A percentile compares a stretch with the other conserved stretches of the same genome.
phyloP scores from a whole-genome alignment of 176 grass and related monocot species.

The Phoenix dactylifera region DNA sequence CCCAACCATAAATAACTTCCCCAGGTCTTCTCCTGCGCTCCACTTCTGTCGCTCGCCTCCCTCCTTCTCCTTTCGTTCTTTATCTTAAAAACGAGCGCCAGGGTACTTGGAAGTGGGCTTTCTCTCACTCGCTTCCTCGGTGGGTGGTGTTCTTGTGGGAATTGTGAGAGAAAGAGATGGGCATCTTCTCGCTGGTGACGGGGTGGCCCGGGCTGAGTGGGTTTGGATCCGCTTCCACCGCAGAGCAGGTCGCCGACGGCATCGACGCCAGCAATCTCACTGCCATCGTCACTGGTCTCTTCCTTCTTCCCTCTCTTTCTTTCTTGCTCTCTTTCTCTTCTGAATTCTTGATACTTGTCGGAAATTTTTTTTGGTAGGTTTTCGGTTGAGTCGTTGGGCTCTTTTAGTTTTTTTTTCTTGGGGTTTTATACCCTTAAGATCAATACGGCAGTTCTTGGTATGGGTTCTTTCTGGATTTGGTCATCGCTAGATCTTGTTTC shows the following conservation, averaged over 20 bases:
- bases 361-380: not conserved
- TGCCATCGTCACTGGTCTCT: constrained; percentile 66
- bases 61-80: not conserved
- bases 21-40: not conserved
- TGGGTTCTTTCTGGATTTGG: too few species aligned
- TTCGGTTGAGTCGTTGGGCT: too few species aligned
- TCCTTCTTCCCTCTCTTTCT: not conserved
- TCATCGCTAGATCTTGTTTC: too few species aligned
- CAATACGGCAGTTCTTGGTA: too few species aligned
- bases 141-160: too few species aligned
- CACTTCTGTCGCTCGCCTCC: constrained; percentile 1
- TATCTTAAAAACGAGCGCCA: not conserved
- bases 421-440: too few species aligned
- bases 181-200: constrained; percentile 52
- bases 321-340: constrained; percentile 1
- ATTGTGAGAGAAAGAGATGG: constrained; percentile 17
- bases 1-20: constrained; percentile 50
- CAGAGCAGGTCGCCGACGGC: constrained; percentile 78
- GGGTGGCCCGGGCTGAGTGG: constrained; percentile 68
- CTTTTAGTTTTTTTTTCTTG: too few species aligned
- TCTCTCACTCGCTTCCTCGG: too few species aligned
- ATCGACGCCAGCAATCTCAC: constrained; percentile 56
- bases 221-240: constrained; percentile 67
- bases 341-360: not conserved
- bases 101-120: too few species aligned